phyloP scores from a whole-genome alignment of 2,329 filamentous ascomycete genomes.

The Uncinocarpus reesii region DNA sequence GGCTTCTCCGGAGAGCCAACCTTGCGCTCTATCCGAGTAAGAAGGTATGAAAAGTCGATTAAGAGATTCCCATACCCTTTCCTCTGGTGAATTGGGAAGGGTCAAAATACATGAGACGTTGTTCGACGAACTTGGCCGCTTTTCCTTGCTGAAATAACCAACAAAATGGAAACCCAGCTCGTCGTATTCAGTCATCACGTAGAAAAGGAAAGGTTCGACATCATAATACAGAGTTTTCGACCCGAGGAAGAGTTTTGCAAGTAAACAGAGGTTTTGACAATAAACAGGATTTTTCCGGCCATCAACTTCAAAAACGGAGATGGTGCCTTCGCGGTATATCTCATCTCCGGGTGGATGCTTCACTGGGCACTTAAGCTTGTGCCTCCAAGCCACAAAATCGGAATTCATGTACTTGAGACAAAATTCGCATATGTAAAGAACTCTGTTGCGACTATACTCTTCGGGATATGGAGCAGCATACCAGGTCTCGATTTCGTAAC shows the following conservation, averaged over 20 bases:
- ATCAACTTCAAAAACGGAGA: constrained; percentile 96
- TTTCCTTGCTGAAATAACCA: constrained; percentile 99
- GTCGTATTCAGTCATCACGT: constrained; percentile 86
- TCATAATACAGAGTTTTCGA: constrained; percentile 99
- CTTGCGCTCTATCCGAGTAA: constrained; percentile 85
- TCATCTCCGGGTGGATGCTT: constrained; percentile 97
- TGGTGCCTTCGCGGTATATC: constrained; percentile 87
- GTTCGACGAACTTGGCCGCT: constrained; percentile 84
- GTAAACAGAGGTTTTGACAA: constrained; percentile 87
- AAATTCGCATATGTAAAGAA: constrained; percentile 98
- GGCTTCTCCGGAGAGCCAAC: constrained; percentile 96
- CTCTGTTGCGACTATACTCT: constrained; percentile 91
- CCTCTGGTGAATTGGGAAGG: constrained; percentile 86
- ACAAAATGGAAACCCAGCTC: constrained; percentile 88
- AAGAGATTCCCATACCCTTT: constrained; percentile 94
- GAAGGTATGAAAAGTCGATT: constrained; percentile 95
- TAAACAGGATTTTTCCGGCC: constrained; percentile 87
- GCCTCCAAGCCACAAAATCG: constrained; percentile 93
- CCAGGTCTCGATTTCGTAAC: constrained; percentile 97
- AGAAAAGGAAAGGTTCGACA: constrained; percentile 97
- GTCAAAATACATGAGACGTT: constrained; percentile 97
- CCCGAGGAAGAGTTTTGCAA: constrained; percentile 93
- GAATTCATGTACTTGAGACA: constrained; percentile 99
- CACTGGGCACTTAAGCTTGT: constrained; percentile 91
- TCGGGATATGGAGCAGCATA: constrained; percentile 97